A percentile compares a stretch with the other conserved stretches of the same genome.
These are phyloP conservation scores for Citrus inodora DNA, from an alignment of 345 rosid genomes.

Conservation along the genomic window DNA sequence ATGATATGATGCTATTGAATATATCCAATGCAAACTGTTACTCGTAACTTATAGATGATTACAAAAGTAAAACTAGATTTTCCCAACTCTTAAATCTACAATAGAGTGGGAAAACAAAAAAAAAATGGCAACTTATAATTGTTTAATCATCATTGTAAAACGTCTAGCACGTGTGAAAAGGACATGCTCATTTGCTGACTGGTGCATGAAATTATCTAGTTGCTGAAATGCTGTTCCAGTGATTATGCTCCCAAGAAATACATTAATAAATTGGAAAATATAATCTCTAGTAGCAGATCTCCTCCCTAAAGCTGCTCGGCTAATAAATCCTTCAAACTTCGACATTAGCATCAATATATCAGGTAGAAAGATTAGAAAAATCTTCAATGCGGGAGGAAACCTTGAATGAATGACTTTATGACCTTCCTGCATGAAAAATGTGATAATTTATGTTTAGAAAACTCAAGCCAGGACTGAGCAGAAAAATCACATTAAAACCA, in stretches of 20 bases:
- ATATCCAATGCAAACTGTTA: background rate
- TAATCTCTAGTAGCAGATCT: slow-evolving; percentile 76
- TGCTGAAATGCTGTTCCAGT: slow-evolving; percentile 95
- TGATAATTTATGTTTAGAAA: background rate
- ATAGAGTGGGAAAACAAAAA: background rate
- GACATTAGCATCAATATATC: slow-evolving; percentile 88
- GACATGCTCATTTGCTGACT: slow-evolving; percentile 85
- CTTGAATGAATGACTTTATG: slow-evolving; percentile 83
- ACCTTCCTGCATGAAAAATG: slow-evolving; percentile 47
- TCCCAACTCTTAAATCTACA: background rate
- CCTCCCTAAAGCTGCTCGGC: slow-evolving; percentile 70
- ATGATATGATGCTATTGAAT: background rate
- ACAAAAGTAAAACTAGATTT: background rate
- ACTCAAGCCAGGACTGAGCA: background rate
- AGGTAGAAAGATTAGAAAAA: slow-evolving; percentile 83
- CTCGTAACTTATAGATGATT: background rate
- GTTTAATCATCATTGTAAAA: background rate
- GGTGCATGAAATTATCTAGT: slow-evolving; percentile 72
- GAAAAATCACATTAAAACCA: background rate
- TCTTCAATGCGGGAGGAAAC: slow-evolving; percentile 95
- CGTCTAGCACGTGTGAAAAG: background rate
- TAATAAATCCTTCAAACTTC: slow-evolving; percentile 86
- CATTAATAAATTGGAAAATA: slow-evolving; percentile 83
- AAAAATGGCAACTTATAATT: background rate
- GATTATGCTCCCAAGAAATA: slow-evolving; percentile 92